Evolutionary conservation across 208 protist genomes (phyloP), one percentile per base, ranked within the genome.

Genomic region (Wallacemonas sp.): DNA sequence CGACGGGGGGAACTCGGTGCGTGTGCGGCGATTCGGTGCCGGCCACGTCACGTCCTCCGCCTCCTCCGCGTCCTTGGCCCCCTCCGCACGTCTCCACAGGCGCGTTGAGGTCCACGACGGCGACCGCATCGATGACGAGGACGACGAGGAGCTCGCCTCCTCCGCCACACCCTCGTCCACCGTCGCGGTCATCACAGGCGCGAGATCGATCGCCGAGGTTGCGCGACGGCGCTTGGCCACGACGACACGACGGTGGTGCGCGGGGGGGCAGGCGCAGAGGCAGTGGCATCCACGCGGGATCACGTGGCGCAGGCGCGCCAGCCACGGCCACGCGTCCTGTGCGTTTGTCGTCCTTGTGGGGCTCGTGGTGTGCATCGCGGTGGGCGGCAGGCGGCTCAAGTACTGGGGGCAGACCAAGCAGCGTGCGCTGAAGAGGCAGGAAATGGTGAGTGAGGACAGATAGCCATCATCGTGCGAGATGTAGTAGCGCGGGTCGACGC

Each of bases 401-500:
- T 46, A 59, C 3, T 74, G 29, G 4, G 70, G 67, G 59, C 77
- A 89, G 44, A 85, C 67, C 3, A 91, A 20, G 59, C 75, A 87
- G 46, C 72, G 71, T 16, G 66, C 57, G 16, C 77, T 82, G 70
- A 76, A 92, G 18, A 89, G 57, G 52, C 67, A 76, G 0, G 80
- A 83, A 0, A 89, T 62, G 18, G 88, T 61, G 41, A 85, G 48
- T 14, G 84, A 77, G 18, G 68, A 48, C 8, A 82, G 65, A 48
- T 72, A 79, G 31, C 84, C 79, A 26, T 73, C 74, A 31, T 62
- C 44, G 29, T 45, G n/a, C 39, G 45, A 61, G 46, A 87, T 77
- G 76, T 95, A 95, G 5, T 62, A 38, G 1, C 5, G 22, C 18
- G 86, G 86, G 52, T 95, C 89, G 5, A 89, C 67, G 4, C 89